Conservation (phyloP, 2,329 filamentous ascomycete genomes). For the Colletotrichum ledebouriae region DNA sequence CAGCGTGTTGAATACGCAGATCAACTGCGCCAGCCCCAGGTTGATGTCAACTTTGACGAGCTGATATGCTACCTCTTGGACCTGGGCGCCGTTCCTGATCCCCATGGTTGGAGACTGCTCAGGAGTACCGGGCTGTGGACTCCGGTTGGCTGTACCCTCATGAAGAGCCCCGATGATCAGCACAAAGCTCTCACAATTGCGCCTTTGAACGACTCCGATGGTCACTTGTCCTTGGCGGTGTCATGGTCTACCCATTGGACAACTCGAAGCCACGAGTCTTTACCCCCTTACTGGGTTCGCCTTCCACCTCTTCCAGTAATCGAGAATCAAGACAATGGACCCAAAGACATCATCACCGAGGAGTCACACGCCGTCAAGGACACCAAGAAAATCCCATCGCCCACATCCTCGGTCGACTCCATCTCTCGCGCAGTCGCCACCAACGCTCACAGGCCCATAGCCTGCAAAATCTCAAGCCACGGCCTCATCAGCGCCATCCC, state of each 20-base stretch:
- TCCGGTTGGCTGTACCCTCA: slow-evolving; percentile 68
- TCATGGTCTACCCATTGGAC: slow-evolving; percentile 70
- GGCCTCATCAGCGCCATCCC: slow-evolving; percentile 62
- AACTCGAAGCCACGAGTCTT: slow-evolving; percentile 61
- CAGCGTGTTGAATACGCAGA: slow-evolving; percentile 74
- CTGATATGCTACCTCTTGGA: slow-evolving; percentile 73
- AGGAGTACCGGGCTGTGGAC: slow-evolving; percentile 72
- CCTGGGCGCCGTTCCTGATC: slow-evolving; percentile 71
- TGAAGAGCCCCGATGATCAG: slow-evolving; percentile 65
- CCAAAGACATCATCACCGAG: background rate
- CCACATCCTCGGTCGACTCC: slow-evolving; percentile 51
- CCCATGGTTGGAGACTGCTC: slow-evolving; percentile 70
- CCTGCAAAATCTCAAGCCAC: slow-evolving; percentile 63
- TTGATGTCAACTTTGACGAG: slow-evolving; percentile 69
- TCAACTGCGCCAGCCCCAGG: slow-evolving; percentile 66
- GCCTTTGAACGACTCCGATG: slow-evolving; percentile 71
- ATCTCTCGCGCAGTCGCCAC: slow-evolving; percentile 50
- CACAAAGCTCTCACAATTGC: slow-evolving; percentile 66
- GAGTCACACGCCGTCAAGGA: background rate
- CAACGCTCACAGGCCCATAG: slow-evolving; percentile 52
- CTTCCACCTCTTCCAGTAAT: slow-evolving; percentile 53
- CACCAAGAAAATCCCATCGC: slow-evolving; percentile 41
- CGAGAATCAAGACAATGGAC: slow-evolving; percentile 22
- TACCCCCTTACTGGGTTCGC: slow-evolving; percentile 72
- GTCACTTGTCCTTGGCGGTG: slow-evolving; percentile 68